Base-by-base conservation (phyloP, 331 rosid genomes). In the Quercus lobata region DNA sequence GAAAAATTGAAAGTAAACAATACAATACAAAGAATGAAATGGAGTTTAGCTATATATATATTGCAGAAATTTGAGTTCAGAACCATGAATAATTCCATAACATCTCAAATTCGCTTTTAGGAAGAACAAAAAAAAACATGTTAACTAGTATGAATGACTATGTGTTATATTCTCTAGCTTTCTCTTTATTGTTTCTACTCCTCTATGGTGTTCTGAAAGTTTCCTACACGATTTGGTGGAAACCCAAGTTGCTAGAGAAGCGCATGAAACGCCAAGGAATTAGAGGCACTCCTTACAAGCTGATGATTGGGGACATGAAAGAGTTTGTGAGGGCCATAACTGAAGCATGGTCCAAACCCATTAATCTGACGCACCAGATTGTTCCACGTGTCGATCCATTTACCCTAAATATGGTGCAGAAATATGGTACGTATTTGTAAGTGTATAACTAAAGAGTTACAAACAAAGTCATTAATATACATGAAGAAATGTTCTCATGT, bases 331-430 rank as follows among this genome's bases (percentile, higher is more conserved):
- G 72, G 78, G 74, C 78, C 17, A 78, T 85, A 57, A 78, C 70
- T 49, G 86, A 89, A 81, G 90, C 91, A 11, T 89, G 86, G 91
- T 78, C 90, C 32, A 83, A 78, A 68, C 90, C 93, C 52, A 83
- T 89, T 19, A 57, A n/a, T 57, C 81, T 87, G 32, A 73, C 58
- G 62, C 90, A 87, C 62, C 77, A 72, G 73, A 87, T 90, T 61
- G 78, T 68, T 44, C 69, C 82, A 27, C 85, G 88, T 6, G 90
- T 87, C 5, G 90, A 89, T 16, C 90, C 91, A 0, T 87, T 89
- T 79, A 83, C 91, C 17, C 44, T 63, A 0, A 11, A 52, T 11
- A 72, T 35, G 12, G 81, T 78, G 18, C 81, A 87, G 32, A 90
- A 82, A 78, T 87, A 87, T 34, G 88, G 91, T 85, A 78, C 1